Base-by-base conservation (phyloP, 1,139 yeast species). In the Chernovozyma sophiae-reginae region DNA sequence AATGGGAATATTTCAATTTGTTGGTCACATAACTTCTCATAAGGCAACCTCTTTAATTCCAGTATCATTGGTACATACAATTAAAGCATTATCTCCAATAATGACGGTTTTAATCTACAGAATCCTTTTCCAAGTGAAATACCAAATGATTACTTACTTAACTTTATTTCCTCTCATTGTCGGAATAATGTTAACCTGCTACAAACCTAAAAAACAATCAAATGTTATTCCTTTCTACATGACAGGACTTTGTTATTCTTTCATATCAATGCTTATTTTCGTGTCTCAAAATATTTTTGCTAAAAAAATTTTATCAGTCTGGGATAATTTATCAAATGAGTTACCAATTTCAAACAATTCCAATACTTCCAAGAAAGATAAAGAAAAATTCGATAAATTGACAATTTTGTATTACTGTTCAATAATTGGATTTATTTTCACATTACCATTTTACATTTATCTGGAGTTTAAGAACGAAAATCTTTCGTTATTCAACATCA, bases 201-300 rank as follows among this genome's bases (percentile, higher is more conserved):
- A 74, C 47, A 74, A 74, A 46, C 68, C 71, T 25, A 50, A 47
- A 31, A 49, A 44, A 34, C 38, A 37, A 14, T 28, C 31, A 7
- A 17, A 26, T 17, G 15, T 36, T 18, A 29, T 19, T 41, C 40
- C 48, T 39, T 60, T 72, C 26, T 77, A 80, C 53, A 57, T 74
- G 30, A 56, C 68, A 33, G 97, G 97, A 0, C 65, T 89, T 38
- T 30, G 75, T 12, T 86, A 77, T 59, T 96, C 97, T 2, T 78
- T 86, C 42, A 50, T 82, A 25, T 86, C 96, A 14, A 85, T 90
- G 80, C 53, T 86, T 32, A 86, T 89, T 36, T 90, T 90, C 62
- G 97, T 90, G 14, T 72, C 87, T 13, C 97, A 90, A 56, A 90
- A 90, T 59, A 86, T 90, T 49, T 89, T 86, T 63, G 92, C 96